Percentiles rank a stretch among this genome's conserved stretches.
phyloP scores from a whole-genome alignment of 2,329 filamentous ascomycete species.

The Teratosphaeria pseudoeucalypti region DNA sequence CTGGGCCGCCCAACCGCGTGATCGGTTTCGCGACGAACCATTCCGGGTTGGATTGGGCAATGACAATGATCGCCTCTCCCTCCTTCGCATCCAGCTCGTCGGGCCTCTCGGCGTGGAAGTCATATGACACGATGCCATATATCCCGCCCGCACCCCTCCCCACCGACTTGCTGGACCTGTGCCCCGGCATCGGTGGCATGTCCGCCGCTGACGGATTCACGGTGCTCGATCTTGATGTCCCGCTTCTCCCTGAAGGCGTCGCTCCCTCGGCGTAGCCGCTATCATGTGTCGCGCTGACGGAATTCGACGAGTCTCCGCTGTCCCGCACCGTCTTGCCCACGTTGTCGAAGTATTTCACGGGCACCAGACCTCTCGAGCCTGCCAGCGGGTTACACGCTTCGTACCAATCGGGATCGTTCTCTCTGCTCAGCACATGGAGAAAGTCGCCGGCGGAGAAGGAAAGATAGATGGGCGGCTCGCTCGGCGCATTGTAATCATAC shows the following conservation, averaged over 20 bases:
- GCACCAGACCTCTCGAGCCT: constrained; percentile 80
- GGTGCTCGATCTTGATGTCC: constrained; percentile 25
- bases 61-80: constrained; percentile 94
- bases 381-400: constrained; percentile 94
- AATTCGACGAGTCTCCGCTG: constrained; percentile 48
- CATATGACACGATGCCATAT: constrained; percentile 93
- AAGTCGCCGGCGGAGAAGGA: constrained; percentile 93
- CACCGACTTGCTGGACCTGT: constrained; percentile 29
- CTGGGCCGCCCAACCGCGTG: constrained; percentile 85
- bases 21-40: constrained; percentile 99
- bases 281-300: constrained; percentile 60
- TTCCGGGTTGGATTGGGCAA: constrained; percentile 94
- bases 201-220: constrained; percentile 12
- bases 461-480: constrained; percentile 51
- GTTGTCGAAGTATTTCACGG: constrained; percentile 85
- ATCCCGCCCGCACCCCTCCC: constrained; percentile 60
- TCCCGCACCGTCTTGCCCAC: constrained; percentile 87
- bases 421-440: constrained; percentile 92
- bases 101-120: constrained; percentile 89
- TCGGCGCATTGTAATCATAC: constrained; percentile 75
- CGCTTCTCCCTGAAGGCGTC: constrained; percentile 15
- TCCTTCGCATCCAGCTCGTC: constrained; percentile 93
- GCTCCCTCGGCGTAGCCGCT: constrained; percentile 68
- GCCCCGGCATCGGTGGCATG: constrained; percentile 17
- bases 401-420: constrained; percentile 94